A percentile compares a stretch with the other conserved stretches of the same genome.
Conservation (phyloP, 2,329 filamentous ascomycete species). For the Xylariaceae sp. region DNA sequence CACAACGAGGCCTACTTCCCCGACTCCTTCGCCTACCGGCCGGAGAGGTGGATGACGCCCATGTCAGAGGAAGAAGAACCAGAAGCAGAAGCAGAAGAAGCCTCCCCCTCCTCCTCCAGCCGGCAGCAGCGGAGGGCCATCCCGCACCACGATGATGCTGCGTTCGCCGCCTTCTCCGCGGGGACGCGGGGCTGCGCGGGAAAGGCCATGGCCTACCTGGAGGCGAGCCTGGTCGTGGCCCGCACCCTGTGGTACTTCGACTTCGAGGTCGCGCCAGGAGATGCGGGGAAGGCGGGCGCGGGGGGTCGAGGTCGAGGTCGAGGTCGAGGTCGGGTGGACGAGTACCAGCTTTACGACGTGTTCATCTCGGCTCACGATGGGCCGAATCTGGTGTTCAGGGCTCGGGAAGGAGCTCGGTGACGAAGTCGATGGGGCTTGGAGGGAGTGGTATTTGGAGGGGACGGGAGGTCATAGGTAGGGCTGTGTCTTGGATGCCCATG, state of each 20-base stretch:
- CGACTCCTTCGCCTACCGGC: constrained; percentile 8
- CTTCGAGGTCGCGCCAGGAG: constrained; percentile 8
- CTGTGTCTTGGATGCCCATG: too few species aligned
- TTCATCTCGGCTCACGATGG: constrained; percentile 10
- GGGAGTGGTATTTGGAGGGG: too few species aligned
- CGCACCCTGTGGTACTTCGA: constrained; percentile 13
- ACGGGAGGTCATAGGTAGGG: too few species aligned
- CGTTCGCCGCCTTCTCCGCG: constrained; percentile 10
- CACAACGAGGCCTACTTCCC: constrained; percentile 13
- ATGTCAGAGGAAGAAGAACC: too few species aligned
- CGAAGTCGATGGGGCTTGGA: too few species aligned
- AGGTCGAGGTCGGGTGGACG: constrained; percentile 7
- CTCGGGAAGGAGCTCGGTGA: too few species aligned
- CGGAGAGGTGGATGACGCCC: constrained; percentile 11
- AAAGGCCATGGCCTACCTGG: constrained; percentile 13
- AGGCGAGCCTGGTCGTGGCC: constrained; percentile 9
- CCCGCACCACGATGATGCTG: constrained; percentile 5
- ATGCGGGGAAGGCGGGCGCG: constrained; percentile 7
- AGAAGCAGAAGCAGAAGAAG: too few species aligned
- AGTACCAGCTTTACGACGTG: constrained; percentile 13
- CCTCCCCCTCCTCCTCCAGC: too few species aligned
- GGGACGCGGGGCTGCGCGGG: constrained; percentile 12
- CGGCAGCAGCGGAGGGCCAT: too few species aligned
- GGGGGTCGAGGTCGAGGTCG: constrained; percentile 5
- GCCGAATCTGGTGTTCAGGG: constrained; percentile 8